Evolutionary conservation across 331 rosid species (phyloP), one percentile per base, ranked within the genome.

Genomic region (Ulmus americana): DNA sequence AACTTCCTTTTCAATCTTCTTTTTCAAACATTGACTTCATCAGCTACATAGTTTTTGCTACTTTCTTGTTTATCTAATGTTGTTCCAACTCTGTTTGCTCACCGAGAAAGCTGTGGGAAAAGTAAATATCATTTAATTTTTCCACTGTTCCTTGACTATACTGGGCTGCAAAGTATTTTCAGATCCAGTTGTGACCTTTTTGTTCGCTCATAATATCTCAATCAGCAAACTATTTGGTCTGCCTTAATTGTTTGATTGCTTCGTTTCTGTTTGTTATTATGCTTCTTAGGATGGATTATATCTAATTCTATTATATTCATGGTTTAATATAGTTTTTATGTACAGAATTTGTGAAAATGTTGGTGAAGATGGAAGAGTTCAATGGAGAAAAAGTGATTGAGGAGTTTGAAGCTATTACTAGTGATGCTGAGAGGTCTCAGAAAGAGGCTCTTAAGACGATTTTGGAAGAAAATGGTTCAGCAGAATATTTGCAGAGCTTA

Each of bases 361-460:
- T 78, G 13, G 97, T 88, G 71, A 84, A 69, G 75, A 71, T 81
- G 72, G 95, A 72, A 67, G 84, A 47, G 8, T 78, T 89, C 35
- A 60, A 77, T 73, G 73, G 71, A 77, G 95, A 92, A 28, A 83
- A 70, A 61, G 82, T 83, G 64, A 72, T 89, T 0, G 90, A 87
- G 50, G 81, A 89, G 64, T 92, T 92, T 48, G 97, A 92, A 70
- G 81, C 72, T 12, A 50, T 82, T 13, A 89, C 97, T 11, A 82
- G 58, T 62, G 88, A 87, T 74, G 95, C 95, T 16, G 95, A 60
- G 61, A 82, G 73, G 51, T 85, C 83, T 78, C 98, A 92, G 68
- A 79, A 38, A 65, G 90, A 85, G 69, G 76, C 90, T 3, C 81
- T 92, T 16, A 48, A 70, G 74, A 84, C 69, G 81, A 92, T 92